A percentile compares a stretch with the other conserved stretches of the same genome.
Conservation (phyloP, 345 rosid species). For the Populus davidiana region DNA sequence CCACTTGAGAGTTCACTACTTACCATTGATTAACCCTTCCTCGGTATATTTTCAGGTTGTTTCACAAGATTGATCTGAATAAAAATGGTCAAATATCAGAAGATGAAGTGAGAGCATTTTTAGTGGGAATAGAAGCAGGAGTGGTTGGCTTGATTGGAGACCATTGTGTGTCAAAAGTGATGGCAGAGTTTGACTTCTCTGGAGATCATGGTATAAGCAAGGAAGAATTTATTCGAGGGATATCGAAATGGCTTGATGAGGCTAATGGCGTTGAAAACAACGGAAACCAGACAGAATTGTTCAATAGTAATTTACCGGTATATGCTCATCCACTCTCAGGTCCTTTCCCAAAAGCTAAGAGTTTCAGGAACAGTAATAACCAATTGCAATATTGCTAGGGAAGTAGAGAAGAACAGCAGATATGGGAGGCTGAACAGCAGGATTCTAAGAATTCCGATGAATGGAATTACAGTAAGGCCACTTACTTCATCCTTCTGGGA, state of each 20-base stretch:
- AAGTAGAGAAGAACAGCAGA: constrained; percentile 25
- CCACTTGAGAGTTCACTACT: not conserved
- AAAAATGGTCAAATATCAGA: constrained; percentile 21
- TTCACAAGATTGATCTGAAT: constrained; percentile 35
- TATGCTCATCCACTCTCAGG: not conserved
- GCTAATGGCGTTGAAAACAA: not conserved
- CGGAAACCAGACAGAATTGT: not conserved
- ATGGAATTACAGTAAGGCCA: constrained; percentile 39
- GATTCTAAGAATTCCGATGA: constrained; percentile 11
- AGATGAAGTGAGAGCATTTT: constrained; percentile 36
- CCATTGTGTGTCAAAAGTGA: constrained; percentile 20
- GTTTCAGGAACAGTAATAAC: too few relatives aligned
- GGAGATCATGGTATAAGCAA: constrained; percentile 28
- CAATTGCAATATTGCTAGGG: constrained; percentile 17
- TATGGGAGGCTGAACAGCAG: constrained; percentile 13
- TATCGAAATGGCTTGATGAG: constrained; percentile 36
- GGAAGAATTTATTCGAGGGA: constrained; percentile 32
- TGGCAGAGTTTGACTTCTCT: constrained; percentile 37
- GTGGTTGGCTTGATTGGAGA: constrained; percentile 25
- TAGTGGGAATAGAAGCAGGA: constrained; percentile 39
- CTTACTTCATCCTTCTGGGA: constrained; percentile 32
- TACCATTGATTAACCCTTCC: not conserved
- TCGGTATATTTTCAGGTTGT: constrained; percentile 30
- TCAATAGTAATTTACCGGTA: constrained; percentile 19
- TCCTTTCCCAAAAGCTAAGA: not conserved